Evolutionary conservation across 139 green algal species (phyloP).

Genomic region (Ostreobium quekettii): DNA sequence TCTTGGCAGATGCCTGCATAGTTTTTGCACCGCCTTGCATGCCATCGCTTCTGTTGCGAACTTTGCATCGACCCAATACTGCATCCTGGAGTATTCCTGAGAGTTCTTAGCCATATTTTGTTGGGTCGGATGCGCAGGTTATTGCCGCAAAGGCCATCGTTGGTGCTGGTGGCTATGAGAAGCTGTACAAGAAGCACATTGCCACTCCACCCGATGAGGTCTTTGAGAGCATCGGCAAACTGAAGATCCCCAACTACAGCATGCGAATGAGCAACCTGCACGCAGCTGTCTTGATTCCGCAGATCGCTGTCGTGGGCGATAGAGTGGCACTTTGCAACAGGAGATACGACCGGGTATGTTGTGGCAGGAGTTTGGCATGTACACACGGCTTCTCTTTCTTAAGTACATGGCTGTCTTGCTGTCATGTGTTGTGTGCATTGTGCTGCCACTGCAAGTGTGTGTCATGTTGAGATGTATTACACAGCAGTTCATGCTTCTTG

Average conservation of each 20-base stretch:
- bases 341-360: conserved; percentile 19
- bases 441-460: too few species aligned
- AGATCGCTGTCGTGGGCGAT: conserved; percentile 22
- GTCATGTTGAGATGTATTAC: too few species aligned
- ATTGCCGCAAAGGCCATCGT: conserved; percentile 26
- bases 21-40: too few species aligned
- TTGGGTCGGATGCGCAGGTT: conserved; percentile 6
- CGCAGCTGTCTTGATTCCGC: conserved; percentile 26
- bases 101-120: background rate
- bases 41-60: too few species aligned
- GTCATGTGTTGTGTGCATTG: too few species aligned
- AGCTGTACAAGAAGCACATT: conserved; percentile 28
- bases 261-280: conserved; percentile 27
- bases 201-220: conserved; percentile 22
- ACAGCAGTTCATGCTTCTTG: conserved; percentile 4
- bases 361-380: too few species aligned
- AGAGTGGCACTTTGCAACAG: conserved; percentile 14
- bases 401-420: too few species aligned
- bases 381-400: too few species aligned
- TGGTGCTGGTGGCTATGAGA: conserved; percentile 29
- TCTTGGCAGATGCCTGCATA: too few species aligned
- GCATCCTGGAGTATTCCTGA: background rate
- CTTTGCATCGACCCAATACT: too few species aligned
- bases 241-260: conserved; percentile 30
- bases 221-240: conserved; percentile 28